Conservation (phyloP, 1,139 yeast species). For the Taphrina communis region DNA sequence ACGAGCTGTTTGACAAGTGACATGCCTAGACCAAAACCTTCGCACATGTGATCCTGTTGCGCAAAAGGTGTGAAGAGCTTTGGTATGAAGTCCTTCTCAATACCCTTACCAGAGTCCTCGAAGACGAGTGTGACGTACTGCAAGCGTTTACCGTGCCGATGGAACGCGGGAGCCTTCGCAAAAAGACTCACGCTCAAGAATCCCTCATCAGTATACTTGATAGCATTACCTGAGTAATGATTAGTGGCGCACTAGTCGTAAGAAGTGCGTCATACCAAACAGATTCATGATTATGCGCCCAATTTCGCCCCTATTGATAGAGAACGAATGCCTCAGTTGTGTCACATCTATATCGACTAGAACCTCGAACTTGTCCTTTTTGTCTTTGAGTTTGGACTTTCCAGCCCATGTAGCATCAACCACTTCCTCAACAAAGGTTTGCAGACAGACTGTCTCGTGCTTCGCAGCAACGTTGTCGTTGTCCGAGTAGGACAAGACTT, state of each 20-base stretch:
- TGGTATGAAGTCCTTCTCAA: slow-evolving; percentile 79
- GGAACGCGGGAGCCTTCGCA: slow-evolving; percentile 3
- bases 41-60: slow-evolving; percentile 91
- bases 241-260: neutral
- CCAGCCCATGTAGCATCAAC: slow-evolving; percentile 31
- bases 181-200: slow-evolving; percentile 53
- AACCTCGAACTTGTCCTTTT: slow-evolving; percentile 6
- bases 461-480: neutral
- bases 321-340: slow-evolving; percentile 13
- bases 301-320: slow-evolving; percentile 48
- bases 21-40: slow-evolving; percentile 49
- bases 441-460: slow-evolving; percentile 9
- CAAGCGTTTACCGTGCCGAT: slow-evolving; percentile 1
- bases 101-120: slow-evolving; percentile 80
- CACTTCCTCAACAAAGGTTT: slow-evolving; percentile 10
- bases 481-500: slow-evolving; percentile 12
- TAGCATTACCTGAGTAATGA: slow-evolving; percentile 60
- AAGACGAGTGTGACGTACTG: slow-evolving; percentile 66
- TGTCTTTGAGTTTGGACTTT: neutral
- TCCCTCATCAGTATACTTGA: slow-evolving; percentile 81
- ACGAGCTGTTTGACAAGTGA: slow-evolving; percentile 32
- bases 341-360: slow-evolving; percentile 27
- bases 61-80: slow-evolving; percentile 82
- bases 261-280: slow-evolving; percentile 59
- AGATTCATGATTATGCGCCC: slow-evolving; percentile 82